Evolutionary conservation across 176 grass and related monocot species (phyloP).

Genomic region (Oryza australiensis): DNA sequence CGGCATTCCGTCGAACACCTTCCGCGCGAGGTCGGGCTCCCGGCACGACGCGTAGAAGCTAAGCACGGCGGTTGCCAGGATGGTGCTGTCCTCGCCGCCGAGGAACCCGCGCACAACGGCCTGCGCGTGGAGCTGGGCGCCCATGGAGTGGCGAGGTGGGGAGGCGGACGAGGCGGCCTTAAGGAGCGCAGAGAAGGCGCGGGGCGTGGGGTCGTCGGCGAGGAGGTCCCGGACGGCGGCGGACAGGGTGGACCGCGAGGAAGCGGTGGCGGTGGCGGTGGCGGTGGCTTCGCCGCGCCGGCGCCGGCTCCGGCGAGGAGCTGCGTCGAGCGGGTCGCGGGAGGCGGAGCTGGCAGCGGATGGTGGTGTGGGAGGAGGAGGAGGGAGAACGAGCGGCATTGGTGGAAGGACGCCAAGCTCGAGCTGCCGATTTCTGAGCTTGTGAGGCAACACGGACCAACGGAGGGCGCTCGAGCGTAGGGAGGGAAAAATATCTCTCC

Average conservation of each 20-base stretch:
- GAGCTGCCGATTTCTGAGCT: background rate
- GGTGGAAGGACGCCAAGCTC: background rate
- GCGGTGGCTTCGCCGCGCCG: background rate
- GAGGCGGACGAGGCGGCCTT: background rate
- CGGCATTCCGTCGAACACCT: conserved; percentile 41
- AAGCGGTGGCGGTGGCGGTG: conserved; percentile 1
- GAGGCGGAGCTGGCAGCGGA: background rate
- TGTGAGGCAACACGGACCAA: no score
- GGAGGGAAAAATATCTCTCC: background rate
- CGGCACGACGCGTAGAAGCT: conserved; percentile 20
- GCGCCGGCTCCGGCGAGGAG: background rate
- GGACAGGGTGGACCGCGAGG: background rate
- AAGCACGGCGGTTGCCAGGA: conserved; percentile 6
- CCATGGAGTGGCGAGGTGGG: background rate
- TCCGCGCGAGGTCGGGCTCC: conserved; percentile 2
- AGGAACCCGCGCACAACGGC: conserved; percentile 13
- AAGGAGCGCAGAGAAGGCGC: conserved; percentile 22
- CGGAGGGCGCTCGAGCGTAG: background rate
- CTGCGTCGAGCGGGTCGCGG: background rate
- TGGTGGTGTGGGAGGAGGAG: background rate
- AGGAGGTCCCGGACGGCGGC: conserved; percentile 19
- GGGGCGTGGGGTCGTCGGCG: background rate
- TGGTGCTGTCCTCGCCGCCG: background rate
- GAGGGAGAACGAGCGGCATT: conserved; percentile 4
- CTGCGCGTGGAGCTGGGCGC: conserved; percentile 37